phyloP scores from a whole-genome alignment of 495 filamentous ascomycete genomes.

The Jackrogersella multiformis region DNA sequence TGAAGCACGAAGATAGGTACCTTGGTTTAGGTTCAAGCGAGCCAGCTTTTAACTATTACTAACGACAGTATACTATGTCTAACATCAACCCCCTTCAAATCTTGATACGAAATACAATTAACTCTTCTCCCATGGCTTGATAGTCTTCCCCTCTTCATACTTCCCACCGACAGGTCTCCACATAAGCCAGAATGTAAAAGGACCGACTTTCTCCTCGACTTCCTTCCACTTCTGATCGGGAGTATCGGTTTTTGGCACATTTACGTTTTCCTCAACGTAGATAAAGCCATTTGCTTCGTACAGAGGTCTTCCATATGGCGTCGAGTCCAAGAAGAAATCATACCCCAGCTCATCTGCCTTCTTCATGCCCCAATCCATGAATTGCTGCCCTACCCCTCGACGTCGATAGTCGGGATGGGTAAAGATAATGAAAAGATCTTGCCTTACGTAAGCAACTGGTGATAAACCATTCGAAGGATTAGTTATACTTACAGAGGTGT shows the following conservation, averaged over 20 bases:
- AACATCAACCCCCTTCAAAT: no score
- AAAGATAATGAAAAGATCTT: conserved; percentile 45
- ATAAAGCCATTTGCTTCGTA: conserved; percentile 50
- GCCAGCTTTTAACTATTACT: no score
- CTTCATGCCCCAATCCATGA: conserved; percentile 50
- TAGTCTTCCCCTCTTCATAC: conserved; percentile 37
- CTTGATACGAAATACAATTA: not conserved
- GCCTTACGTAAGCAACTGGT: not conserved
- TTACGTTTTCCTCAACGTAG: conserved; percentile 35
- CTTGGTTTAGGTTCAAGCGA: no score
- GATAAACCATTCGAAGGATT: not conserved
- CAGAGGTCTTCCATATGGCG: conserved; percentile 40
- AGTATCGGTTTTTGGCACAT: conserved; percentile 33
- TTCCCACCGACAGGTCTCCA: conserved; percentile 48
- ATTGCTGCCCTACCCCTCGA: conserved; percentile 45
- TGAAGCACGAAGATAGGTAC: no score
- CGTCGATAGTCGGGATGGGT: conserved; percentile 46
- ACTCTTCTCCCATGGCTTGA: conserved; percentile 27
- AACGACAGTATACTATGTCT: no score
- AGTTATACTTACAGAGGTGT: conserved; percentile 42
- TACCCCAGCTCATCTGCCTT: conserved; percentile 49
- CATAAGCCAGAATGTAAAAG: conserved; percentile 41
- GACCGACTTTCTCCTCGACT: conserved; percentile 39
- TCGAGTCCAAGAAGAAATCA: conserved; percentile 49
- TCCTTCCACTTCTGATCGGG: conserved; percentile 48